Evolutionary conservation across 331 rosid species (phyloP), one percentile per base, ranked within the genome.

Genomic region (Malus hybrid): DNA sequence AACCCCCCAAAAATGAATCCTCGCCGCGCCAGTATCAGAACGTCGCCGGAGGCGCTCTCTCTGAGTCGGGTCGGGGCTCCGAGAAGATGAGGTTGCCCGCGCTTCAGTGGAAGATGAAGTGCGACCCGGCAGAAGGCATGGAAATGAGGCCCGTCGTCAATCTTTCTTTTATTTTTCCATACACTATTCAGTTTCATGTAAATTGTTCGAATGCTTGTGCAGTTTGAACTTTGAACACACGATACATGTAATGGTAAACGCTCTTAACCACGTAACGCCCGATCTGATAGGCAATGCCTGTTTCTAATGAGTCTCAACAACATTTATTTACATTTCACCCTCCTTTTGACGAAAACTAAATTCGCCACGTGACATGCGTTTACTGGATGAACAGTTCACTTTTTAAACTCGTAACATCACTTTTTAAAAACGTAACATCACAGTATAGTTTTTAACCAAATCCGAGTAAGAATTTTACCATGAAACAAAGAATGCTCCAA

Each of bases 121-220:
- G 14, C 48, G 48, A 42, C 48, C 48, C 48, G 92, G 48, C 83
- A 77, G 85, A 90, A 90, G 55, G 91, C 94, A 3, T 90, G 95
- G 94, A 87, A 86, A 79, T 79, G 81, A 80, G 2, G 32, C 10
- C 71, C 16, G 22, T 60, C 5, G 11, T 13, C 33, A 14, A 39
- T 18, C 64, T 33, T 52, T 6, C 31, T 24, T 5, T 0, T 15
- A 8, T 24, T 4, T 4, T n/a, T 13, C 59, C 12, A 3, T 39
- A 39, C 46, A 39, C 13, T 42, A 10, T 42, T 42, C 48, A 0
- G 48, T 10, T 42, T 42, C 48, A 42, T 0, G 48, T 42, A 42
- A 42, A 42, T 10, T 39, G 46, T 39, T 39, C 46, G 46, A 10
- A 42, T 50, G 56, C 48, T 10, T 10, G 48, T 42, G 48, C 48